phyloP scores from a whole-genome alignment of 352 stramenopile species.

The Phytophthora constricta region DNA sequence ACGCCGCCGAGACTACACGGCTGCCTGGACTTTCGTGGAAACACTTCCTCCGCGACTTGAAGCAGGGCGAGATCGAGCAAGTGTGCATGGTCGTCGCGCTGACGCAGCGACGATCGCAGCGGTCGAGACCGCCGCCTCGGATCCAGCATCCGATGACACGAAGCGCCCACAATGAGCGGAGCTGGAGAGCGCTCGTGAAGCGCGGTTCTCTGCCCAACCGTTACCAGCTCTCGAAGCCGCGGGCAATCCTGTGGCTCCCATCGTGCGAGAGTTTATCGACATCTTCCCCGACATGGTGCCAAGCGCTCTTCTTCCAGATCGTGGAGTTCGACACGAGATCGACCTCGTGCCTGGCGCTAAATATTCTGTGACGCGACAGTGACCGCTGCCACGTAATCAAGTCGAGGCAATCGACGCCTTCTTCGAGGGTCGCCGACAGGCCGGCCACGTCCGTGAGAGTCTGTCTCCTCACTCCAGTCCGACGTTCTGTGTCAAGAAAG shows the following conservation, averaged over 20 bases:
- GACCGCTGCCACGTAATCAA: no score
- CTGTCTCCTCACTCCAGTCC: no score
- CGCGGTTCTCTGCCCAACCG: conserved; percentile 25
- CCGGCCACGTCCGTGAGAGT: no score
- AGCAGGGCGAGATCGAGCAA: conserved; percentile 28
- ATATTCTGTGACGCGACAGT: no score
- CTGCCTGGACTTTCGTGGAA: conserved; percentile 20
- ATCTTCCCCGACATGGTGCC: conserved; percentile 36
- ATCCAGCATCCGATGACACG: not conserved
- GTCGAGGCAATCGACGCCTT: no score
- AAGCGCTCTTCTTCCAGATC: conserved; percentile 10
- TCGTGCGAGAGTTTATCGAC: conserved; percentile 5
- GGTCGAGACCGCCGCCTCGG: not conserved
- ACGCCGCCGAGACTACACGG: not conserved
- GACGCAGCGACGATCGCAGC: conserved; percentile 3
- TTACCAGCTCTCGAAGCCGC: conserved; percentile 3
- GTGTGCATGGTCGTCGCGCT: conserved; percentile 15
- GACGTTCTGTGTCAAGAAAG: no score
- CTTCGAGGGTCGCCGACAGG: no score
- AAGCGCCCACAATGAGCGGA: conserved; percentile 13
- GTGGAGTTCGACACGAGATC: no score
- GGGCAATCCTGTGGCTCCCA: not conserved
- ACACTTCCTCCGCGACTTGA: conserved; percentile 31
- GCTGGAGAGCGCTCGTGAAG: conserved; percentile 17
- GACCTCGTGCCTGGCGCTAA: no score